These are phyloP conservation scores for Penicillium digitatum DNA, from an alignment of 2,329 filamentous ascomycete species.

Conservation along the genomic window DNA sequence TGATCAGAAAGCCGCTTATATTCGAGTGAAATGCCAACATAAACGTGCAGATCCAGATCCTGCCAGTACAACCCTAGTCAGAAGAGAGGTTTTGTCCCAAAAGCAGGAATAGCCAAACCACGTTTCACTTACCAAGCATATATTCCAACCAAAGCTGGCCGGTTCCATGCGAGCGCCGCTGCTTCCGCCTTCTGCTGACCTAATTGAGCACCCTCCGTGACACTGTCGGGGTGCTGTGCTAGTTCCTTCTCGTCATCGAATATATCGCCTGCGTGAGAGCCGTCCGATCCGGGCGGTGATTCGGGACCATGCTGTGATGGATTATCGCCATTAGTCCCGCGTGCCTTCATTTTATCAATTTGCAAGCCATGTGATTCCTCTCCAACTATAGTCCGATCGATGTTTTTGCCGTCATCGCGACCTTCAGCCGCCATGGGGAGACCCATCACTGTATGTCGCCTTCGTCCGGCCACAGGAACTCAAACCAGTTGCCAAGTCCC, in stretches of 20 bases:
- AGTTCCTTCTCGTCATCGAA: slow-evolving; percentile 21
- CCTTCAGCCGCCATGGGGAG: neutral
- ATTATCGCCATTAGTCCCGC: neutral
- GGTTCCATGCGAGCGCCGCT: slow-evolving; percentile 42
- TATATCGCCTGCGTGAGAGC: slow-evolving; percentile 3
- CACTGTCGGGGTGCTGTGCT: slow-evolving; percentile 11
- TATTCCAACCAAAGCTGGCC: slow-evolving; percentile 28
- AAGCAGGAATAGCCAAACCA: no score
- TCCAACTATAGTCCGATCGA: neutral
- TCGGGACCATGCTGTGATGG: neutral
- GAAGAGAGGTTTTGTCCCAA: neutral
- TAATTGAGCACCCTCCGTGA: slow-evolving; percentile 14
- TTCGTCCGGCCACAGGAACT: neutral
- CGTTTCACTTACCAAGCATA: slow-evolving; percentile 33
- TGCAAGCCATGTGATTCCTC: neutral
- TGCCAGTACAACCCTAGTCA: slow-evolving; percentile 10
- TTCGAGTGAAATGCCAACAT: slow-evolving; percentile 44
- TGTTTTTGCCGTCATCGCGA: neutral
- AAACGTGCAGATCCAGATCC: slow-evolving; percentile 48
- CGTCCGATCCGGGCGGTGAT: neutral
- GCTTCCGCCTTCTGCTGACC: slow-evolving; percentile 40
- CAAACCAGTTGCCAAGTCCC: neutral
- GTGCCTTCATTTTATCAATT: neutral
- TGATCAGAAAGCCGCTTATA: slow-evolving; percentile 43
- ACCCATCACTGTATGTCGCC: slow-evolving; percentile 4